phyloP scores from a whole-genome alignment of 176 grass and related monocot genomes.

The Dendrocalamus sinicus region DNA sequence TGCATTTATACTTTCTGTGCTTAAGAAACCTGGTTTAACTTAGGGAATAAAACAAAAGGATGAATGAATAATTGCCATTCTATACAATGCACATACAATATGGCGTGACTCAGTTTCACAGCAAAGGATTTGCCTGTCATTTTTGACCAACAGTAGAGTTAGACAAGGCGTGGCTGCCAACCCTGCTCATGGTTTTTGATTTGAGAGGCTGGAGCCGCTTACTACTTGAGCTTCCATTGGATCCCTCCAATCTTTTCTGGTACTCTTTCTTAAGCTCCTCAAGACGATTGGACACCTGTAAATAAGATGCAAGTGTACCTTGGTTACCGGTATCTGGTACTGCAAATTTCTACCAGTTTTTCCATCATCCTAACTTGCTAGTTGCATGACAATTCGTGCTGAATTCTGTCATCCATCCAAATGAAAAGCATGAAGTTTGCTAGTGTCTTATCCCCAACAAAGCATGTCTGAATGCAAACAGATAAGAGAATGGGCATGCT shows the following conservation, averaged over 20 bases:
- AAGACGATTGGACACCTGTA: conserved; percentile 72
- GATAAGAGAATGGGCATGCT: background rate
- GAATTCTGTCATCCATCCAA: background rate
- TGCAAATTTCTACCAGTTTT: conserved; percentile 3
- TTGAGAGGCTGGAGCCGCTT: conserved; percentile 55
- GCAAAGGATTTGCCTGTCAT: background rate
- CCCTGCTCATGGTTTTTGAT: conserved; percentile 62
- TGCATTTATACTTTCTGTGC: background rate
- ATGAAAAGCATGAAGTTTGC: conserved; percentile 1
- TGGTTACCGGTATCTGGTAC: background rate
- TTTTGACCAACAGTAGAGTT: conserved; percentile 48
- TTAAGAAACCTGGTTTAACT: background rate
- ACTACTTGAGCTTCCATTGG: conserved; percentile 49
- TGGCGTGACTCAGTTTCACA: background rate
- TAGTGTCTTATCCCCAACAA: background rate
- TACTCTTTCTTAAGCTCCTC: conserved; percentile 74
- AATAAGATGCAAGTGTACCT: conserved; percentile 9
- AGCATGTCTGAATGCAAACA: background rate
- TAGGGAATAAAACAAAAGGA: background rate
- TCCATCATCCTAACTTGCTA: background rate
- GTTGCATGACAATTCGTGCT: background rate
- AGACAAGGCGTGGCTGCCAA: conserved; percentile 42
- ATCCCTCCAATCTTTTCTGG: conserved; percentile 49
- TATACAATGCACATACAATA: conserved; percentile 37
- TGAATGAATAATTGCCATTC: background rate